Base-by-base conservation (phyloP, 805 yeast species). In the Wickerhamomyces canadensis region DNA sequence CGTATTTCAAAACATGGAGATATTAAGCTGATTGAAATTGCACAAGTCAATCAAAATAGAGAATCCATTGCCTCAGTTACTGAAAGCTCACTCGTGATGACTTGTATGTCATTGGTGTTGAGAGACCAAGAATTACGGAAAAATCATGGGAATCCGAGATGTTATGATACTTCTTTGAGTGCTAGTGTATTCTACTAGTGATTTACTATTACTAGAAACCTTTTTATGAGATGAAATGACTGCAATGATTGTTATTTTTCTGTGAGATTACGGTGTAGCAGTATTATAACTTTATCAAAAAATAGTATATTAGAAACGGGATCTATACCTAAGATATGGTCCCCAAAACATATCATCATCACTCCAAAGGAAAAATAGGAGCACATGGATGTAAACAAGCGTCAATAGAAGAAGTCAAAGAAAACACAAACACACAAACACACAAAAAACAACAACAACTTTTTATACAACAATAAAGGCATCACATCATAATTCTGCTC, bases 51-150 rank as follows among this genome's bases (percentile, higher is more conserved):
- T n/a, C 19, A 12, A 4, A 34, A 35, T 17, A 27, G 40, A 12
- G 43, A 48, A 26, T 37, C 44, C 18, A 40, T 42, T 3, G 6
- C 27, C 8, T 41, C 40, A 19, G 43, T 52, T 7, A 42, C 55
- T 10, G 52, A 44, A 26, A 31, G 40, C 5, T 37, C 51, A 7
- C 18, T 48, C 22, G 55, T 54, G 9, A 17, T 48, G 23, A 42
- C 45, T 0, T 49, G 55, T 39, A 49, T 52, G 53, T 35, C 53
- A 2, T 11, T 54, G 35, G 48, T 54, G 4, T 29, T 54, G 13
- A 49, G 54, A 23, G 58, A 52, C 34, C 55, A 48, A 33, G 52
- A 49, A 22, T 9, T 22, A 4, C 41, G 44, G 29, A 54, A 51
- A 39, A 48, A 37, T 6, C 41, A 43, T 38, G 55, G 56, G 2